These are phyloP conservation scores for Cichorium intybus DNA, from an alignment of 140 eudicot species.

Conservation along the genomic window DNA sequence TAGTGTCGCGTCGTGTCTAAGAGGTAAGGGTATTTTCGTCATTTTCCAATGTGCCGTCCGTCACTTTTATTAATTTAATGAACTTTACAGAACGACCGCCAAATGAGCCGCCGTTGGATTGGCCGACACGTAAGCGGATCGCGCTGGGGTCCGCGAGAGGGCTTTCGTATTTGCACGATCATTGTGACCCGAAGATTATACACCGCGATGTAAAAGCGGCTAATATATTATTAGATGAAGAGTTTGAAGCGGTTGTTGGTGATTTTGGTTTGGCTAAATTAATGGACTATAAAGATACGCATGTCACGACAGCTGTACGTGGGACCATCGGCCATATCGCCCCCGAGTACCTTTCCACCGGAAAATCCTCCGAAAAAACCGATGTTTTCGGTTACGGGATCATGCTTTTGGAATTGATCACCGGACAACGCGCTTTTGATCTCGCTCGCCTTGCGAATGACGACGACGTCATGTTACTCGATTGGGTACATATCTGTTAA, in stretches of 20 bases:
- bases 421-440: slow-evolving; percentile 79
- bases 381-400: slow-evolving; percentile 82
- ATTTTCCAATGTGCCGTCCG: neutral
- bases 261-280: slow-evolving; percentile 76
- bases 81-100: slow-evolving; percentile 65
- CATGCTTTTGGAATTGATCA: slow-evolving; percentile 79
- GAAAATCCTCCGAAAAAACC: slow-evolving; percentile 75
- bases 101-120: slow-evolving; percentile 65
- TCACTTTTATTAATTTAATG: neutral
- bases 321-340: slow-evolving; percentile 84
- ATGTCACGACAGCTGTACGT: slow-evolving; percentile 81
- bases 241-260: slow-evolving; percentile 85
- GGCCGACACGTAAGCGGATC: slow-evolving; percentile 73
- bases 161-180: slow-evolving; percentile 77
- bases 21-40: slow-evolving; percentile 44
- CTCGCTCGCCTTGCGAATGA: slow-evolving; percentile 86
- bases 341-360: slow-evolving; percentile 79
- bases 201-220: slow-evolving; percentile 90
- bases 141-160: slow-evolving; percentile 87
- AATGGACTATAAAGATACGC: slow-evolving; percentile 86
- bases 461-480: slow-evolving; percentile 80
- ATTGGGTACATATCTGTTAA: slow-evolving; percentile 51
- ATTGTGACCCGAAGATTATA: slow-evolving; percentile 80
- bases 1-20: slow-evolving; percentile 74
- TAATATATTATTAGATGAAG: slow-evolving; percentile 67